Evolutionary conservation across 345 rosid species (phyloP).

Genomic region (Trapa incisa): DNA sequence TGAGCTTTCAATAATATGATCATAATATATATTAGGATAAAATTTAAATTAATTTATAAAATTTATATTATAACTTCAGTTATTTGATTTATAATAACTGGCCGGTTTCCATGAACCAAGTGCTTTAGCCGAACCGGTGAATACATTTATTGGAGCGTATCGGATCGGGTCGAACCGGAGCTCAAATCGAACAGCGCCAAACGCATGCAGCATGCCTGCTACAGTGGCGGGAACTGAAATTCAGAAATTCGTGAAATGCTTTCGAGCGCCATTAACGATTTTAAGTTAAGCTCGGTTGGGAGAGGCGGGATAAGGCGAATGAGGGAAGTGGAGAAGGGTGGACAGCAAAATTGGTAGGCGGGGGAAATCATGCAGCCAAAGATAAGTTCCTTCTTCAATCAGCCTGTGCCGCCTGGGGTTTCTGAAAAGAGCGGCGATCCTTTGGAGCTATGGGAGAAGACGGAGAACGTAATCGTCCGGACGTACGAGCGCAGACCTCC

Average conservation of each 20-base stretch:
- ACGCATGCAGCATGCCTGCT: background rate
- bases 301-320: too few relatives aligned
- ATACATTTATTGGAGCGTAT: too few relatives aligned
- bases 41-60: too few relatives aligned
- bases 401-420: slow-evolving; percentile 13
- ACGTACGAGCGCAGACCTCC: slow-evolving; percentile 49
- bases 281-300: background rate
- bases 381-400: slow-evolving; percentile 49
- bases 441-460: slow-evolving; percentile 32
- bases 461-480: slow-evolving; percentile 22
- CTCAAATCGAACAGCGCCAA: background rate
- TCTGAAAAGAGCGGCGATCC: slow-evolving; percentile 21
- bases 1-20: background rate
- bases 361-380: slow-evolving; percentile 51
- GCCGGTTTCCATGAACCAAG: too few relatives aligned
- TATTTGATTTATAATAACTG: too few relatives aligned
- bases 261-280: slow-evolving; percentile 1
- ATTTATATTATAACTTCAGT: too few relatives aligned
- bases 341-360: background rate
- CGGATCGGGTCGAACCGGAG: too few relatives aligned
- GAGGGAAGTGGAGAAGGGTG: background rate
- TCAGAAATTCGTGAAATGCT: background rate
- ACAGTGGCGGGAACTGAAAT: background rate
- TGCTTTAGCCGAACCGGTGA: too few relatives aligned
- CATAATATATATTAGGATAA: background rate